A percentile compares a stretch with the other conserved stretches of the same genome.
phyloP scores from a whole-genome alignment of 768 basidiomycete genomes.

The Termitomyces sp. region DNA sequence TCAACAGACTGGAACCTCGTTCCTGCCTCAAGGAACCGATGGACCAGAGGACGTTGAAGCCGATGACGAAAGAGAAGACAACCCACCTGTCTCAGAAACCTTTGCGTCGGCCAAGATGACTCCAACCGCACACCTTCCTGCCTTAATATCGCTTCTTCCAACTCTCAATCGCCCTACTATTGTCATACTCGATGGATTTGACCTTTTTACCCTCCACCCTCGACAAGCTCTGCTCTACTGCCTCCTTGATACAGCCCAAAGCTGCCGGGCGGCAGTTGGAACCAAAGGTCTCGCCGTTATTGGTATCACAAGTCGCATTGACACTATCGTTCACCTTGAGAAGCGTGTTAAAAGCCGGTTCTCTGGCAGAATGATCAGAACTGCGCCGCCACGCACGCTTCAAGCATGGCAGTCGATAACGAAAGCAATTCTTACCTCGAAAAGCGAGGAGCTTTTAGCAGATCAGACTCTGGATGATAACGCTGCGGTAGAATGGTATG shows the following conservation, averaged over 20 bases:
- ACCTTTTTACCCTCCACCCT: conserved; percentile 88
- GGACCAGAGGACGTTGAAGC: conserved; percentile 26
- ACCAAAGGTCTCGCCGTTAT: conserved; percentile 78
- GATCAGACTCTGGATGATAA: conserved; percentile 17
- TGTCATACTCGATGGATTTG: conserved; percentile 88
- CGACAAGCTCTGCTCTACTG: conserved; percentile 94
- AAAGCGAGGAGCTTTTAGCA: conserved; percentile 16
- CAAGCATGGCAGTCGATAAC: conserved; percentile 50
- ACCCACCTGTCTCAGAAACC: conserved; percentile 44
- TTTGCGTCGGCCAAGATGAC: conserved; percentile 29
- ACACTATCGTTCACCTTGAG: conserved; percentile 86
- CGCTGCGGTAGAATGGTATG: conserved; percentile 50
- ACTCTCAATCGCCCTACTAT: conserved; percentile 78
- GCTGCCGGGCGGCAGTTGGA: conserved; percentile 57
- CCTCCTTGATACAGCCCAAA: conserved; percentile 91
- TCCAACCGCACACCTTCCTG: conserved; percentile 67
- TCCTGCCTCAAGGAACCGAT: conserved; percentile 39
- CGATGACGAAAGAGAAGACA: conserved; percentile 25
- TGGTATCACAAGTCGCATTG: conserved; percentile 82
- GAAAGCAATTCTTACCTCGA: conserved; percentile 39
- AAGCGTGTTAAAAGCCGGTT: conserved; percentile 98
- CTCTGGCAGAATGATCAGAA: conserved; percentile 85
- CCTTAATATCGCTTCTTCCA: conserved; percentile 72
- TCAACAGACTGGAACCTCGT: conserved; percentile 66
- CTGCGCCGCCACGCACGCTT: conserved; percentile 54